Evolutionary conservation across 305 asterid genomes (phyloP).

Genomic region (Fraxinus latifolia): DNA sequence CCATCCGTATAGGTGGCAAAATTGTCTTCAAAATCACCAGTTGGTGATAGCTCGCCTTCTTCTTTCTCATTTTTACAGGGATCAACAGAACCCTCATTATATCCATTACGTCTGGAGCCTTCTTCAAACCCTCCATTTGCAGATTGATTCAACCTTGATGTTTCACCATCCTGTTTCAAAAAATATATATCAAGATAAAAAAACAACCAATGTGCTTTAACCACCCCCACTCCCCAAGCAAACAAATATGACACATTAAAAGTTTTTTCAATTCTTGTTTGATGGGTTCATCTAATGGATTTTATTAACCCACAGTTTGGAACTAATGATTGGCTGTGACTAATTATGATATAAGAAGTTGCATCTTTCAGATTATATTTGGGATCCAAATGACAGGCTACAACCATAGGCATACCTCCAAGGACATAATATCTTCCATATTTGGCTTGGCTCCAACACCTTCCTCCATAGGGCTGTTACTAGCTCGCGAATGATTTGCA

Average conservation of each 20-base stretch:
- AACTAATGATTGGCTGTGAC: neutral
- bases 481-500: slow-evolving; percentile 39
- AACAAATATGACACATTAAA: neutral
- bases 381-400: slow-evolving; percentile 6
- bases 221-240: neutral
- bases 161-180: slow-evolving; percentile 50
- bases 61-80: slow-evolving; percentile 90
- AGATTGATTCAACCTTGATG: slow-evolving; percentile 39
- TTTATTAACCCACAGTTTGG: neutral
- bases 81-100: slow-evolving; percentile 49
- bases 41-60: slow-evolving; percentile 96
- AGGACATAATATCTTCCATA: slow-evolving; percentile 34
- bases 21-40: slow-evolving; percentile 79
- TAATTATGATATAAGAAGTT: neutral
- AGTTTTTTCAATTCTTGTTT: neutral
- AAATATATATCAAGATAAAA: slow-evolving; percentile 10
- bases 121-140: slow-evolving; percentile 50
- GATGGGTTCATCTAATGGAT: neutral
- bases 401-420: slow-evolving; percentile 53
- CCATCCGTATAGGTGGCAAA: slow-evolving; percentile 58
- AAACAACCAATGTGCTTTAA: neutral
- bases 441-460: slow-evolving; percentile 44
- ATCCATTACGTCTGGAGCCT: slow-evolving; percentile 47
- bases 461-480: slow-evolving; percentile 46
- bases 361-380: slow-evolving; percentile 2